Percentiles rank a stretch among this genome's conserved stretches.
These are phyloP conservation scores for Pistacia atlantica DNA, from an alignment of 345 rosid species.

Conservation along the genomic window DNA sequence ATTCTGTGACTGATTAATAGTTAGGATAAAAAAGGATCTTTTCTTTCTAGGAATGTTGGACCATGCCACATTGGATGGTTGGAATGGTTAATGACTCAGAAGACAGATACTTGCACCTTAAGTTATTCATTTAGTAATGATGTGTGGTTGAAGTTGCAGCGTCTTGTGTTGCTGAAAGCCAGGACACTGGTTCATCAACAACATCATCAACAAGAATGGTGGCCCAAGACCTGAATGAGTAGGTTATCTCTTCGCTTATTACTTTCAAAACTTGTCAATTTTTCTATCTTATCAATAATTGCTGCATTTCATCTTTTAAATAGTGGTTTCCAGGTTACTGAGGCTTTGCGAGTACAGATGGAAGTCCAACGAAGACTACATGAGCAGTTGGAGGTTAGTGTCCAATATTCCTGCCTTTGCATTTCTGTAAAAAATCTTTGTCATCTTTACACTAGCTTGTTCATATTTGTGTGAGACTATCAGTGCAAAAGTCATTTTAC, in stretches of 20 bases:
- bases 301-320: slow-evolving; percentile 31
- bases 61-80: not conserved
- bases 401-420: slow-evolving; percentile 3
- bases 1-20: not conserved
- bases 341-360: slow-evolving; percentile 95
- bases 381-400: slow-evolving; percentile 90
- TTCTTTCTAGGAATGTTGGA: not conserved
- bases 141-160: slow-evolving; percentile 38
- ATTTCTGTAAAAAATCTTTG: not conserved
- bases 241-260: slow-evolving; percentile 32
- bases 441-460: not conserved
- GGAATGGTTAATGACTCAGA: not conserved
- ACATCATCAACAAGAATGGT: slow-evolving; percentile 62
- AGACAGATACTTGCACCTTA: slow-evolving; percentile 7
- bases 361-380: slow-evolving; percentile 95
- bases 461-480: not conserved
- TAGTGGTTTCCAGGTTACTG: slow-evolving; percentile 87
- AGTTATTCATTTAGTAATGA: slow-evolving; percentile 13
- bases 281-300: not conserved
- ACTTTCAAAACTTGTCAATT: slow-evolving; percentile 13
- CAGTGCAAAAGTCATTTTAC: not conserved
- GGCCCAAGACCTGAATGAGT: slow-evolving; percentile 80
- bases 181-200: slow-evolving; percentile 77
- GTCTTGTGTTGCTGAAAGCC: slow-evolving; percentile 82
- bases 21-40: not conserved